These are phyloP conservation scores for Metarhizium robertsii DNA, from an alignment of 2,329 filamentous ascomycete genomes.

Conservation along the genomic window DNA sequence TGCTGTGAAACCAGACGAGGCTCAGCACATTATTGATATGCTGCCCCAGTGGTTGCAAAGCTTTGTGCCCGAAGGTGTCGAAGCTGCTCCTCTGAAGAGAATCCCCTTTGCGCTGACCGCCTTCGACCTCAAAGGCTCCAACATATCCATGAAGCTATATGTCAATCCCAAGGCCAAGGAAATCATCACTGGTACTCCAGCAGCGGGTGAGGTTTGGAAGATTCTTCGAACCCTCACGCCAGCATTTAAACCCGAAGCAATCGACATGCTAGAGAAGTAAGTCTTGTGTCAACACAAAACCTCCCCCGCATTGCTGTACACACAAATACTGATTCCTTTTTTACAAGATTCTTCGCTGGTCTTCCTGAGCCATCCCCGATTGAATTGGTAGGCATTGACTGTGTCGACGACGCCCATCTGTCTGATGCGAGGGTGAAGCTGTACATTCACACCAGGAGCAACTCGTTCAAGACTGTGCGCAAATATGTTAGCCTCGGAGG, in stretches of 20 bases:
- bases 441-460: constrained; percentile 7
- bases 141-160: constrained; percentile 6
- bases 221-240: constrained; percentile 4
- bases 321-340: background rate
- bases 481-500: constrained; percentile 8
- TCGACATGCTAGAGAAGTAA: constrained; percentile 7
- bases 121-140: constrained; percentile 7
- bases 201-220: background rate
- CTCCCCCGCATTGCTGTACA: background rate
- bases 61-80: background rate
- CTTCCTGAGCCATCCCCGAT: background rate
- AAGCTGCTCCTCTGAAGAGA: background rate
- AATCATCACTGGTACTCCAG: background rate
- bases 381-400: constrained; percentile 8
- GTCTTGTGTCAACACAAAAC: background rate
- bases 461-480: constrained; percentile 9
- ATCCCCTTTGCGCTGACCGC: constrained; percentile 7
- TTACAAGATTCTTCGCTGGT: constrained; percentile 2
- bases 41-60: constrained; percentile 5
- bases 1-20: background rate
- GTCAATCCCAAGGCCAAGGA: constrained; percentile 9
- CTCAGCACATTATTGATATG: background rate
- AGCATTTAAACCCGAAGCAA: constrained; percentile 2
- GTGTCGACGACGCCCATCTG: constrained; percentile 5
- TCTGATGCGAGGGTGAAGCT: constrained; percentile 8